These are phyloP conservation scores for Xylaria cubensis DNA, from an alignment of 495 filamentous ascomycete genomes.

Conservation along the genomic window DNA sequence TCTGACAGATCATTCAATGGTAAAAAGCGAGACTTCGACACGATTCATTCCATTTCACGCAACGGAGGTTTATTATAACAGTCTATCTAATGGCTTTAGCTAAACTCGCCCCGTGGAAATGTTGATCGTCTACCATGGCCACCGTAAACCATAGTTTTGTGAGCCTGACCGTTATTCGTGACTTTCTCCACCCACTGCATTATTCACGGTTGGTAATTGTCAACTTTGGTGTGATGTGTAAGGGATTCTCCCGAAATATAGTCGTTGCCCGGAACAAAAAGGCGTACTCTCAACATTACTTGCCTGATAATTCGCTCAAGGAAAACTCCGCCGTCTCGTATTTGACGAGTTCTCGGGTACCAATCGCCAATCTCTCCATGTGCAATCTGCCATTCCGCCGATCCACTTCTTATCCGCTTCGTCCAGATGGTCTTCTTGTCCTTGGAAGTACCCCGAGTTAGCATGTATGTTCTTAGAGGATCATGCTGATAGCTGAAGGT, in stretches of 20 bases:
- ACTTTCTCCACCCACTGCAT: background rate
- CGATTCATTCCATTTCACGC: background rate
- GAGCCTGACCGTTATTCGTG: background rate
- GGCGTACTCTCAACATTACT: background rate
- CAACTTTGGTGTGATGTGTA: background rate
- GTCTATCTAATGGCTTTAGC: conserved; percentile 18
- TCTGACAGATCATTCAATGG: background rate
- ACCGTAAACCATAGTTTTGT: background rate
- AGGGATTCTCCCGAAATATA: background rate
- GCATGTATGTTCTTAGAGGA: background rate
- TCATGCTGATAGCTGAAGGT: background rate
- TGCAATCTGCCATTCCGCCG: background rate
- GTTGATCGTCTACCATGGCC: background rate
- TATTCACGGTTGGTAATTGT: background rate
- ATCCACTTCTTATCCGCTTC: background rate
- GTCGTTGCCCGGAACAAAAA: background rate
- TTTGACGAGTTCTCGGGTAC: background rate
- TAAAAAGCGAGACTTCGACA: conserved; percentile 15
- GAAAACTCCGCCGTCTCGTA: conserved; percentile 42
- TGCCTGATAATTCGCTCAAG: conserved; percentile 29
- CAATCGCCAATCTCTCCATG: background rate
- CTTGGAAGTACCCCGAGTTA: background rate
- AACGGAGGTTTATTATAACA: conserved; percentile 13
- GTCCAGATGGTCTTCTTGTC: background rate
- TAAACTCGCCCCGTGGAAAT: background rate